Base-by-base conservation (phyloP, 1,139 yeast species). In the Sporopachydermia cereana region DNA sequence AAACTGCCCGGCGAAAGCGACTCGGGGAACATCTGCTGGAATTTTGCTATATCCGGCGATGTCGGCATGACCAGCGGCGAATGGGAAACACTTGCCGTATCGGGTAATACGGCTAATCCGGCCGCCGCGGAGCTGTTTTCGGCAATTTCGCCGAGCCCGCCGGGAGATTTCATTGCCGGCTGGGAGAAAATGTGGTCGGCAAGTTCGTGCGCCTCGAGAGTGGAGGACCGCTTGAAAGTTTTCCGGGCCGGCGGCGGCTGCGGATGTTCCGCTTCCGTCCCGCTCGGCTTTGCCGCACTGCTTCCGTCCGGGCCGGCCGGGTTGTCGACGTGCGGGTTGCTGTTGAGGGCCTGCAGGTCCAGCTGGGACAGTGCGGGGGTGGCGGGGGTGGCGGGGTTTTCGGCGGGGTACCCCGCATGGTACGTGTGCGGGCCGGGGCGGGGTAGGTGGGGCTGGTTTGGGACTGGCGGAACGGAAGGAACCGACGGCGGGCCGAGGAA, bases 171-270 rank as follows among this genome's bases (percentile, higher is more conserved):
- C n/a, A n/a, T n/a, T n/a, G n/a, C 9, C 9, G 39, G 17, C 22
- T 34, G 39, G 22, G 39, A 34, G 39, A 34, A 34, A 9, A 34
- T 34, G 22, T 34, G 39, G 39, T 34, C 39, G 5, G 39, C 39
- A 7, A 34, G 39, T 20, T 34, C 39, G 9, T 34, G 39, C 9
- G 39, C 39, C 17, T 34, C 39, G 17, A 34, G 39, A 12, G 39
- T 34, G 18, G 39, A 34, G 20, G 39, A 34, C 17, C 39, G 39
- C 22, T 34, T 5, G 29, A 25, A 7, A 7, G 29, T 25, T 7
- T 14, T 7, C 7, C 29, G 29, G 29, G 12, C 29, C 14, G 29
- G 7, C 29, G 29, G 29, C 12, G 29, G 12, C 29, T 14, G 29
- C 29, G 29, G 29, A 14, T 7, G 12, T 14, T 7, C 12, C 14